Evolutionary conservation across 208 protist genomes (phyloP).

Genomic region (Leishmania amazonensis): DNA sequence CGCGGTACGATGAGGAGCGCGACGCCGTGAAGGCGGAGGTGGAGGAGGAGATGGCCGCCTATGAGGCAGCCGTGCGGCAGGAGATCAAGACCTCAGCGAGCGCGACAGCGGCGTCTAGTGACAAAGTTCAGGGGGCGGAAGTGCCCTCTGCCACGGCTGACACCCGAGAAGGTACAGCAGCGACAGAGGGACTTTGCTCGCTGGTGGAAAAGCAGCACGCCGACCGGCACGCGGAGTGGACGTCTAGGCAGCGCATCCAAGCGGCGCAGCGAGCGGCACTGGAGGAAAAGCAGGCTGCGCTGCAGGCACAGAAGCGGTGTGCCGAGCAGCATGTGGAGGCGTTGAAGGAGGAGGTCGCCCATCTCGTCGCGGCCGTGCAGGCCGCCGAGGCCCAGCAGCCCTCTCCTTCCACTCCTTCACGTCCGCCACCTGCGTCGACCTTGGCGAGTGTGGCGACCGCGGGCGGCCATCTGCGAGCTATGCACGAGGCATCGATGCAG

Average conservation of each 20-base stretch:
- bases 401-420: not conserved
- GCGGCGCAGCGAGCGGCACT: conserved; percentile 7
- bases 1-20: conserved; percentile 55
- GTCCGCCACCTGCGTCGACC: not conserved
- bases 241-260: conserved; percentile 5
- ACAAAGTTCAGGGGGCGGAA: not conserved
- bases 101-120: not conserved
- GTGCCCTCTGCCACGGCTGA: not conserved
- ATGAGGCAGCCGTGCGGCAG: conserved; percentile 38
- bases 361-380: not conserved
- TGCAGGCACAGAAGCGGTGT: conserved; percentile 17
- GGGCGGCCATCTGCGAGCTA: conserved; percentile 9
- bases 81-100: conserved; percentile 22
- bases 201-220: conserved; percentile 20
- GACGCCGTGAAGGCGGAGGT: conserved; percentile 49
- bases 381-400: conserved; percentile 7
- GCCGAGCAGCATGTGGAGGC: conserved; percentile 13
- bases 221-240: conserved; percentile 19
- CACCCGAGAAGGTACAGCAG: conserved; percentile 5
- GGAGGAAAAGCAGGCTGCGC: conserved; percentile 5
- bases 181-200: conserved; percentile 4
- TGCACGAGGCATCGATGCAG: conserved; percentile 34
- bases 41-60: conserved; percentile 63
- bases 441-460: not conserved
- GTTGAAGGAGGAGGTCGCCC: conserved; percentile 11